Evolutionary conservation across 1,139 yeast genomes (phyloP), one percentile per base, ranked within the genome.

Genomic region (Debaryomyces psychrophilus): DNA sequence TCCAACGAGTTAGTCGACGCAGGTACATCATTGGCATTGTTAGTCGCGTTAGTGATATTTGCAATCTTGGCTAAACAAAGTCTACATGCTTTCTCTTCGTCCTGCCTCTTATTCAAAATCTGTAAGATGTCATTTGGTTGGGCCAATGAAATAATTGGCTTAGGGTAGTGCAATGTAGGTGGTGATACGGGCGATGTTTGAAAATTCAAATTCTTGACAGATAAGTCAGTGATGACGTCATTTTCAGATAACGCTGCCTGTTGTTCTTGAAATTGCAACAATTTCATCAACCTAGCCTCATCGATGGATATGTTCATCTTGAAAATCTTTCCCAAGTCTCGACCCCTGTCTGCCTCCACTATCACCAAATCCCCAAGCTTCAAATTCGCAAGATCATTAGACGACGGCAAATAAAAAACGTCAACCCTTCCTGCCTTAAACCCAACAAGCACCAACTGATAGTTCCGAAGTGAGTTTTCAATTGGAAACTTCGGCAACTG

Each of bases 331-430:
- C 97, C 98, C 53, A 93, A 71, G 68, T 93, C 99, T 44, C 87
- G 77, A 35, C 99, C 99, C 43, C 99, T 77, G 63, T 93, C 99
- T n/a, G 98, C 99, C 64, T 93, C 98, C 31, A 92, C 97, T 54
- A 92, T 85, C 11, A 93, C 97, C 61, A 90, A 77, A 62, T 90
- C 97, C 23, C 88, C 87, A 14, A 81, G 68, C 40, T 77, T 71
- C 33, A 69, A 55, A 33, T 55, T 50, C 23, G 49, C 42, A 41
- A 57, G 49, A 15, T 61, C 62, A 23, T 45, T 48, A 51, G 60
- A 57, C 17, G 70, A 67, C 2, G 92, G 85, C 12, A 85, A 69
- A 56, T 86, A 85, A 55, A 90, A 84, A 2, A 92, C 87, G 62
- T 93, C 99, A 50, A 87, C 71, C 50, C 97, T 79, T 8, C 95